phyloP scores from a whole-genome alignment of 495 filamentous ascomycete genomes.

The Tuber aestivum region DNA sequence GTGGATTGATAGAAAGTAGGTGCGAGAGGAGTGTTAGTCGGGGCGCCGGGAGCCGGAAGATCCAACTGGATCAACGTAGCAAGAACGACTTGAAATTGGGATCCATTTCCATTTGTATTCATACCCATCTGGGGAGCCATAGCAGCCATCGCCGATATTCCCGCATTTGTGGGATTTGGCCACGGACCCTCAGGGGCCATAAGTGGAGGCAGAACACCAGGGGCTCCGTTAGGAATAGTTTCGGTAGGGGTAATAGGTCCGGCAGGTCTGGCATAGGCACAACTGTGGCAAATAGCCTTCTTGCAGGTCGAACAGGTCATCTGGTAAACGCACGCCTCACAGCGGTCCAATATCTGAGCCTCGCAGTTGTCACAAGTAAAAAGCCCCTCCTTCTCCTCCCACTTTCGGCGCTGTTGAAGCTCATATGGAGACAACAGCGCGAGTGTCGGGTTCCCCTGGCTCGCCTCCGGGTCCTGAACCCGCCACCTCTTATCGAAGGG shows the following conservation, averaged over 20 bases:
- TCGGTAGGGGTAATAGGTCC: constrained; percentile 13
- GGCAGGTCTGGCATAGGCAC: constrained; percentile 31
- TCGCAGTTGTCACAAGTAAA: constrained; percentile 40
- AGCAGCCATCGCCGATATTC: constrained; percentile 1
- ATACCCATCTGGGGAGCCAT: neutral
- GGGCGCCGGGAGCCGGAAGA: neutral
- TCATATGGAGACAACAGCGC: constrained; percentile 33
- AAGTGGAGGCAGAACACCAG: constrained; percentile 3
- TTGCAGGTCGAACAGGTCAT: constrained; percentile 42
- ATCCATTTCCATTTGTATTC: neutral
- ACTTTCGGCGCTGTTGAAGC: constrained; percentile 21
- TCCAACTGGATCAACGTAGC: neutral
- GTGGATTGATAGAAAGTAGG: constrained; percentile 7
- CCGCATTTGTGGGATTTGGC: neutral
- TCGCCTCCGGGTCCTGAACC: constrained; percentile 23
- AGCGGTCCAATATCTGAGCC: constrained; percentile 35
- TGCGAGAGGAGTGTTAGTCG: neutral
- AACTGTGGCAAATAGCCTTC: constrained; percentile 39
- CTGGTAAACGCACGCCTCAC: constrained; percentile 41
- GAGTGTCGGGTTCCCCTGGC: constrained; percentile 30
- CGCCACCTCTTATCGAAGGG: constrained; percentile 42
- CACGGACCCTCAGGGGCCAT: constrained; percentile 4
- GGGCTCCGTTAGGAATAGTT: neutral
- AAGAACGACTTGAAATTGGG: neutral
- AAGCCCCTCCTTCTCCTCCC: constrained; percentile 31